Evolutionary conservation across 306 rosid genomes (phyloP).

Genomic region (Ormosia emarginata): DNA sequence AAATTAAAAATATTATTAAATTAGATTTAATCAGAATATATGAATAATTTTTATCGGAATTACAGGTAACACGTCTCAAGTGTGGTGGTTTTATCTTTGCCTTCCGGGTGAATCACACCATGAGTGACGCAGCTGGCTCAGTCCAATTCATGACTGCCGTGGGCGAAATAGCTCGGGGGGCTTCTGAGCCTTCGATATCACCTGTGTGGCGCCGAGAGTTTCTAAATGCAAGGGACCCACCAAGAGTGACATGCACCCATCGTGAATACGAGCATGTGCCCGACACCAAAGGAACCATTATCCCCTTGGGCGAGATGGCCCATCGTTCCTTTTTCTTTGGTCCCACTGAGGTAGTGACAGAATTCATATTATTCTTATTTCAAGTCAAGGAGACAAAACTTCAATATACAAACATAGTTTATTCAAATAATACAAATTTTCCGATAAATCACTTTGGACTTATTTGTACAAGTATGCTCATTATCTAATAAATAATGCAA

Average conservation of each 20-base stretch:
- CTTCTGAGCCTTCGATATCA: slow-evolving; percentile 20
- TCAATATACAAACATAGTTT: no score
- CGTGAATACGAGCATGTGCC: slow-evolving; percentile 42
- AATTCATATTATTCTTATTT: no score
- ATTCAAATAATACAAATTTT: no score
- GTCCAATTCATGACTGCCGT: slow-evolving; percentile 51
- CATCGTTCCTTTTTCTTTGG: slow-evolving; percentile 56
- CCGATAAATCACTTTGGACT: not conserved
- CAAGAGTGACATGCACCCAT: slow-evolving; percentile 35
- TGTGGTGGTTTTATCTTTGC: slow-evolving; percentile 59
- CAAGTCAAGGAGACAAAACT: no score
- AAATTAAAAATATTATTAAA: no score
- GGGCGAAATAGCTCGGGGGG: slow-evolving; percentile 47
- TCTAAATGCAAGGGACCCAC: slow-evolving; percentile 41
- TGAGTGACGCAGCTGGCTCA: slow-evolving; percentile 43
- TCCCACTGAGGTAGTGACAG: slow-evolving; percentile 9
- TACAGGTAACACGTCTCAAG: slow-evolving; percentile 25
- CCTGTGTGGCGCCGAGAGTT: slow-evolving; percentile 47
- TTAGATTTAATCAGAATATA: no score
- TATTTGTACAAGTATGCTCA: not conserved
- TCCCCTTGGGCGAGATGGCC: slow-evolving; percentile 46
- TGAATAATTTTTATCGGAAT: no score
- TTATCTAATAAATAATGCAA: no score
- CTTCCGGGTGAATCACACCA: slow-evolving; percentile 51
- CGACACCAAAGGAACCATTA: slow-evolving; percentile 41